A percentile compares a stretch with the other conserved stretches of the same genome.
phyloP scores from a whole-genome alignment of 192 early-diverging fungal species.

The Backusella macrospora region DNA sequence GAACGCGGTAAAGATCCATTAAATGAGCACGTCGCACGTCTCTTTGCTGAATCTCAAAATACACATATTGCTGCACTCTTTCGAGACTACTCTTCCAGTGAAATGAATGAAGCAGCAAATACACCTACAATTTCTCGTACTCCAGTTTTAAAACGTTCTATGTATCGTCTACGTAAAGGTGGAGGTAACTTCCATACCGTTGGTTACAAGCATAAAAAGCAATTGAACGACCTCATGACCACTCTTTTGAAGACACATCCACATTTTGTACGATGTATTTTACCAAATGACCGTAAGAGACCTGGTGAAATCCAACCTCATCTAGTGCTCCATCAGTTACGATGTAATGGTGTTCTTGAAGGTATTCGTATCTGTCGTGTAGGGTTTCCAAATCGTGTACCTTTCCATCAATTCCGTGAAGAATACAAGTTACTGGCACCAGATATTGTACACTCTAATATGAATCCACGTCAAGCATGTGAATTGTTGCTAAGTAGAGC shows the following conservation, averaged over 20 bases:
- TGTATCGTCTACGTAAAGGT: slow-evolving; percentile 62
- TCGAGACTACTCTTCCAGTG: slow-evolving; percentile 66
- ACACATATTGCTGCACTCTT: slow-evolving; percentile 82
- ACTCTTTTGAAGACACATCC: slow-evolving; percentile 88
- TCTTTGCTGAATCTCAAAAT: slow-evolving; percentile 84
- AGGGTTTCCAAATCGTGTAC: slow-evolving; percentile 91
- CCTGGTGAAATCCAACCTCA: slow-evolving; percentile 82
- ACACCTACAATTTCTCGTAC: slow-evolving; percentile 34
- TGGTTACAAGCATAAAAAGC: slow-evolving; percentile 92
- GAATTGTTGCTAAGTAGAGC: slow-evolving; percentile 71
- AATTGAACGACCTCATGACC: slow-evolving; percentile 84
- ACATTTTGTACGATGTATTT: slow-evolving; percentile 98
- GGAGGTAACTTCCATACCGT: slow-evolving; percentile 90
- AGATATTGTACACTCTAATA: slow-evolving; percentile 76
- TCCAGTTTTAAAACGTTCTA: neutral
- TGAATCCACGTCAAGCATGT: slow-evolving; percentile 86
- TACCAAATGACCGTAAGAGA: slow-evolving; percentile 92
- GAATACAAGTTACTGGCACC: slow-evolving; percentile 93
- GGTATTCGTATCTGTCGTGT: slow-evolving; percentile 95
- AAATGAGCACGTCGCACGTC: slow-evolving; percentile 89
- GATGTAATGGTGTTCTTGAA: slow-evolving; percentile 97
- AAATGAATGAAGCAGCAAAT: slow-evolving; percentile 48
- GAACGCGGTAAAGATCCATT: slow-evolving; percentile 98
- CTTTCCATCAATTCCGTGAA: slow-evolving; percentile 91
- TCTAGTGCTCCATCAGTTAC: slow-evolving; percentile 88